These are phyloP conservation scores for Drechslerella coelobrocha DNA, from an alignment of 2,329 filamentous ascomycete species.

Conservation along the genomic window DNA sequence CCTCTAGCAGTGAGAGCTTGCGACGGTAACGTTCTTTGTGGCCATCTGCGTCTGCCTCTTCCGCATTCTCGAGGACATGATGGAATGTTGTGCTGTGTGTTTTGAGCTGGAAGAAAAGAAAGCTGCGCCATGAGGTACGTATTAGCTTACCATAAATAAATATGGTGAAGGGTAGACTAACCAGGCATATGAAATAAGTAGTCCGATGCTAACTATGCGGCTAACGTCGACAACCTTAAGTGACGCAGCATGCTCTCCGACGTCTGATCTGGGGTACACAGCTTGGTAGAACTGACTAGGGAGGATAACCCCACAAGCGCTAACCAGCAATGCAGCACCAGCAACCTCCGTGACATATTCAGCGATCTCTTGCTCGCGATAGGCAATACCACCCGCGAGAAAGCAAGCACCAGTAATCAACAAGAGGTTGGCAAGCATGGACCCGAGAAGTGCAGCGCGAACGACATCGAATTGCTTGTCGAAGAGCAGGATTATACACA, in stretches of 20 bases:
- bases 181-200: slow-evolving; percentile 37
- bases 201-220: slow-evolving; percentile 38
- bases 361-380: slow-evolving; percentile 36
- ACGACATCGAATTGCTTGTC: slow-evolving; percentile 71
- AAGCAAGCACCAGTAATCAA: slow-evolving; percentile 82
- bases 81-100: slow-evolving; percentile 23
- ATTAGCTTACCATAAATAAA: no score
- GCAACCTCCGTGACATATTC: slow-evolving; percentile 39
- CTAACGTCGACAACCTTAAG: slow-evolving; percentile 22
- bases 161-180: no score
- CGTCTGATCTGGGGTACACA: slow-evolving; percentile 21
- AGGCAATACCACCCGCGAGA: slow-evolving; percentile 71
- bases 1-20: slow-evolving; percentile 23
- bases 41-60: slow-evolving; percentile 12
- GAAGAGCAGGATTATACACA: slow-evolving; percentile 77
- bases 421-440: slow-evolving; percentile 80
- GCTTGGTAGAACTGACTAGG: slow-evolving; percentile 47
- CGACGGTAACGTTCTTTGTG: slow-evolving; percentile 21
- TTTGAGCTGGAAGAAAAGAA: slow-evolving; percentile 27
- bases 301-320: slow-evolving; percentile 28
- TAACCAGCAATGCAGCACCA: slow-evolving; percentile 41
- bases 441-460: slow-evolving; percentile 81
- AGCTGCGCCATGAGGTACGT: slow-evolving; percentile 56
- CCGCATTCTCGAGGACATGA: slow-evolving; percentile 25
- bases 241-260: slow-evolving; percentile 12